Evolutionary conservation across 2,329 filamentous ascomycete genomes (phyloP), one percentile per base, ranked within the genome.

Genomic region (Dothiorella sarmentorum): DNA sequence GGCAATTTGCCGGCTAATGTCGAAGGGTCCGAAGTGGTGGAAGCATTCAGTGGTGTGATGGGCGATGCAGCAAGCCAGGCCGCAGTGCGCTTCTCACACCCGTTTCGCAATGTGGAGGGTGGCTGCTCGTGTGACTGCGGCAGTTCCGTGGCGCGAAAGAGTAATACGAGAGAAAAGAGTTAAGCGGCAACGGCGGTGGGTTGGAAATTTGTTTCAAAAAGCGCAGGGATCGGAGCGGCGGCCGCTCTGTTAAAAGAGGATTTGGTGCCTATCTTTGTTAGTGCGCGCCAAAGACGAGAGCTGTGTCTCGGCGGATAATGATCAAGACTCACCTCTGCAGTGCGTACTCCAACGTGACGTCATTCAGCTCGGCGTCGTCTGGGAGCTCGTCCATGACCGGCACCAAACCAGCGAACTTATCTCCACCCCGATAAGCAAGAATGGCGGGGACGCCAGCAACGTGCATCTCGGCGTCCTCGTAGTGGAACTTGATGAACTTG

Each of bases 381-480:
- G 92, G 91, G 47, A 97, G 88, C 80, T 94, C 89, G 69, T 91
- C 85, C 62, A 95, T 84, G 53, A 97, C 82, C 57, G 93, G 92
- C 0, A 94, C 90, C 55, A 97, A 79, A 67, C 92, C 95, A 63
- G 90, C 90, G 66, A 97, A 91, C 63, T 97, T 85, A 63, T 97
- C 92, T 56, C 91, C 92, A 67, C 87, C 90, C 60, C 86, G 86
- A 78, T 99, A 99, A 10, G 90, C 93, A 49, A 97, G 80, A 35
- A 97, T 80, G 3, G 94, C 91, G 0, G 94, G 94, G 2, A 96
- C 89, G 44, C 88, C 87, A 29, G 91, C 89, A 60, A 89, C 85
- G 71, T 97, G 91, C 80, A 97, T 96, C 72, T 97, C 92, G 35
- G 96, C 95, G 60, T 96, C 92, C 62, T 89, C 86, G 71, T 91